Conservation (phyloP, 2,329 filamentous ascomycete genomes). For the Neofusicoccum sp. region DNA sequence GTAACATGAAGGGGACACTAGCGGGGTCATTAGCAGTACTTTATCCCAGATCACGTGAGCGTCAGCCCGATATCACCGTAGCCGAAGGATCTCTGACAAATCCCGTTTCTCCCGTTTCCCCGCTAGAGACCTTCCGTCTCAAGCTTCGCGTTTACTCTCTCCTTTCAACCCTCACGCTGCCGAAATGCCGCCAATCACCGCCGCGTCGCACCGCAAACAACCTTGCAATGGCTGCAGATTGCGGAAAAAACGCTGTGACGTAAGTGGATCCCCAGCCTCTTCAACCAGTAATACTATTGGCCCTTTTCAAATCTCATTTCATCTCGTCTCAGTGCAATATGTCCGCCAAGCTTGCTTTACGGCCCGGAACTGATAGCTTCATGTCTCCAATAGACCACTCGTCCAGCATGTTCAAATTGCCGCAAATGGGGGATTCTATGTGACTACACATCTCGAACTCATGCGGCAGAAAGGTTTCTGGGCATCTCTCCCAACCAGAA, state of each 20-base stretch:
- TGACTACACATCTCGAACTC: conserved; percentile 1
- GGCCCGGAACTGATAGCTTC: neutral
- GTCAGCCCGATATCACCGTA: neutral
- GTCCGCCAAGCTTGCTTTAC: neutral
- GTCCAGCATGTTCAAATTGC: neutral
- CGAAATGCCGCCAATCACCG: conserved; percentile 25
- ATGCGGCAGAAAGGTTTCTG: neutral
- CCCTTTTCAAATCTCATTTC: neutral
- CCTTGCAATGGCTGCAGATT: conserved; percentile 33
- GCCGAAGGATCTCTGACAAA: conserved; percentile 14
- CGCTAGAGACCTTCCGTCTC: neutral
- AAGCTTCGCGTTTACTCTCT: neutral
- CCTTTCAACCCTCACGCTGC: neutral
- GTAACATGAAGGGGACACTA: neutral
- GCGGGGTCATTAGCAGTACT: neutral
- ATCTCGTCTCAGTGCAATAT: neutral
- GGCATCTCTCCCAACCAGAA: neutral
- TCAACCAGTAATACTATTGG: neutral
- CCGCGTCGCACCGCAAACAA: conserved; percentile 32
- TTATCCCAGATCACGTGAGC: neutral
- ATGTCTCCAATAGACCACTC: neutral
- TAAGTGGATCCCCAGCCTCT: conserved; percentile 13
- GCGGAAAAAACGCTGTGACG: conserved; percentile 35
- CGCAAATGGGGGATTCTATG: neutral
- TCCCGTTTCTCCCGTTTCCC: neutral